Evolutionary conservation across 805 yeast genomes (phyloP).

Genomic region (Candida piceae): DNA sequence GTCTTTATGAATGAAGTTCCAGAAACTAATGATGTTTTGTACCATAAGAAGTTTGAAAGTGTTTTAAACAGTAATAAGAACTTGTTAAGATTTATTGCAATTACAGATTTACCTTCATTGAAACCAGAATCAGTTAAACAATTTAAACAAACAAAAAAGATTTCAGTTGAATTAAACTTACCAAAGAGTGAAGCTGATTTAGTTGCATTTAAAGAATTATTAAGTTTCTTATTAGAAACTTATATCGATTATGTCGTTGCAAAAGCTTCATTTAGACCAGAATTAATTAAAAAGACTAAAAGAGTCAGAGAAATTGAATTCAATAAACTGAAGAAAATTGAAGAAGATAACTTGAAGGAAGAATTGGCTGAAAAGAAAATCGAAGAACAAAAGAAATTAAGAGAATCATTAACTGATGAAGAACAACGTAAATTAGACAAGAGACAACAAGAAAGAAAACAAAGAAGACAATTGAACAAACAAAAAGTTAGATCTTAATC

Average conservation of each 20-base stretch:
- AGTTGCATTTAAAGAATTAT: conserved; percentile 49
- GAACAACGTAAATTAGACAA: conserved; percentile 75
- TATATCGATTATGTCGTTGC: conserved; percentile 26
- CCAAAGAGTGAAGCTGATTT: conserved; percentile 47
- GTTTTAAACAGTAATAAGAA: conserved; percentile 34
- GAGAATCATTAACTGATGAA: conserved; percentile 64
- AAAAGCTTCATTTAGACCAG: conserved; percentile 60
- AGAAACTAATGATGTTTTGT: conserved; percentile 68
- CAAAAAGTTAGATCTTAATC: conserved; percentile 41
- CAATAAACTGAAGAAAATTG: conserved; percentile 61
- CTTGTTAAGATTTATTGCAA: conserved; percentile 60
- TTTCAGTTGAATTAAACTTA: conserved; percentile 50
- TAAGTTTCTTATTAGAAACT: conserved; percentile 50
- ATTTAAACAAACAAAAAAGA: conserved; percentile 43
- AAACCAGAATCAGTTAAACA: conserved; percentile 62
- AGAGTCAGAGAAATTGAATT: conserved; percentile 74
- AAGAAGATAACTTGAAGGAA: conserved; percentile 63
- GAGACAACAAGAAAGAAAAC: conserved; percentile 77
- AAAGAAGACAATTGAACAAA: conserved; percentile 64
- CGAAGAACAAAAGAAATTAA: conserved; percentile 61
- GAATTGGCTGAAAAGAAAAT: conserved; percentile 64
- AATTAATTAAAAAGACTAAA: conserved; percentile 68
- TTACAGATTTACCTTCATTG: conserved; percentile 78
- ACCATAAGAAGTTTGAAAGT: conserved; percentile 45
- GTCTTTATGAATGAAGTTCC: conserved; percentile 87